These are phyloP conservation scores for Trametes sp. DNA, from an alignment of 1,284 basidiomycete genomes.

Conservation along the genomic window DNA sequence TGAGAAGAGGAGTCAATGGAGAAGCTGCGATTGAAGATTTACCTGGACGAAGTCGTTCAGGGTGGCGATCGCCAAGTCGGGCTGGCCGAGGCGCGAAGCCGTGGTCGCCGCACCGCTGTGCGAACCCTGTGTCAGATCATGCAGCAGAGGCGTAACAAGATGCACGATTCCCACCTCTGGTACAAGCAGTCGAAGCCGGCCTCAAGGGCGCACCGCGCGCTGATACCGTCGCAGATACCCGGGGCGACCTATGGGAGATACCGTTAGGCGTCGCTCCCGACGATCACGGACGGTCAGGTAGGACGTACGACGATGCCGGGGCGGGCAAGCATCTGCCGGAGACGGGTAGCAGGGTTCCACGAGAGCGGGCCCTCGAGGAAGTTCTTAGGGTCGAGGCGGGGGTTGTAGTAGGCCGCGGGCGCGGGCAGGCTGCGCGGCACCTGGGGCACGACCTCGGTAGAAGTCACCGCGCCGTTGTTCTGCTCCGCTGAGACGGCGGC, in stretches of 20 bases:
- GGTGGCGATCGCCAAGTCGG: conserved; percentile 84
- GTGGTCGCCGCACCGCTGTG: conserved; percentile 76
- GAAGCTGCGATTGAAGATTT: conserved; percentile 16
- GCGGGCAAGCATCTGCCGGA: conserved; percentile 78
- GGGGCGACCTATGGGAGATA: conserved; percentile 61
- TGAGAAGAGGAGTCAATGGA: neutral
- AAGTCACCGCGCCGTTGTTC: conserved; percentile 18
- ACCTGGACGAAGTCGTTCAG: conserved; percentile 79
- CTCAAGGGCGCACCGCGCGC: conserved; percentile 79
- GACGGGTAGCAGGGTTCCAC: conserved; percentile 69
- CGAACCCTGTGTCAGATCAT: neutral
- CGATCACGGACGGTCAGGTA: neutral
- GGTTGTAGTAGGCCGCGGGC: conserved; percentile 54
- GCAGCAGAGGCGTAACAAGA: conserved; percentile 5
- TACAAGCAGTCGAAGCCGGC: conserved; percentile 81
- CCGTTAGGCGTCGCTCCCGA: neutral
- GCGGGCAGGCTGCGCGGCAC: conserved; percentile 31
- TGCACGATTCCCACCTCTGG: conserved; percentile 53
- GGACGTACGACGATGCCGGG: conserved; percentile 76
- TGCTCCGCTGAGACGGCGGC: conserved; percentile 28
- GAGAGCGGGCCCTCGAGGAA: conserved; percentile 74
- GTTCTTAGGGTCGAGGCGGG: conserved; percentile 72
- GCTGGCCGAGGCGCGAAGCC: conserved; percentile 77
- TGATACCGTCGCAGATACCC: conserved; percentile 85
- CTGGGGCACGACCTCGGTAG: conserved; percentile 11